Evolutionary conservation across 2,329 filamentous ascomycete species (phyloP), one percentile per base, ranked within the genome.

Genomic region (Sporothrix brunneoviolacea): DNA sequence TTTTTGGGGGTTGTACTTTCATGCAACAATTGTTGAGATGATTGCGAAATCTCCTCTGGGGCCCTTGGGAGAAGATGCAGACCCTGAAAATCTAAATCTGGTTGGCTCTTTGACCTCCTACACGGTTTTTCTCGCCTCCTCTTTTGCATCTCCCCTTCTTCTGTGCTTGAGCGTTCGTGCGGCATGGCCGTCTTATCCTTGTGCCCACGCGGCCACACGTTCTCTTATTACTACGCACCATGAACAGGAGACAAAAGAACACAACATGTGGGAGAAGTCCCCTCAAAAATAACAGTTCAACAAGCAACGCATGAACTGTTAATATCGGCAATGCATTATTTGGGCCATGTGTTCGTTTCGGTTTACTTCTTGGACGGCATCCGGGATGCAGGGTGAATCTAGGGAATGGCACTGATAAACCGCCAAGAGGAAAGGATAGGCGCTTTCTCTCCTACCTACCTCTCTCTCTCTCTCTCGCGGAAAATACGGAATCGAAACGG

Each of bases 141-240:
- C 18, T 48, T 33, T 19, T 13, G 13, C 15, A 10, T 39, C 28
- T 32, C 18, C 33, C 7, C 28, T 35, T 35, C 22, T 18, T 9
- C 13, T 21, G 4, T 44, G 41, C 41, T 44, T 35, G 19, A 16
- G 41, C 43, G 43, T 46, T 30, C 22, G 21, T 12, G 6, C 38
- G 39, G 46, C 12, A 39, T 28, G 22, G 27, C 16, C 27, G 15
- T 16, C 22, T 6, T 28, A 21, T 18, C 47, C 47, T 37, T 42
- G 47, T 22, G 47, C 30, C 47, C 47, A 49, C 47, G 47, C 47
- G 46, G 38, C 46, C 46, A 35, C 46, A 42, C 46, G 38, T 41
- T 48, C 18, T 38, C 27, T 40, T 24, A n/a, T n/a, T n/a, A n/a
- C 37, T 9, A 16, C 19, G 35, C 8, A 10, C 35, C 8, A 16